phyloP scores from a whole-genome alignment of 257 asterid genomes.

The Lycium ferocissimum region DNA sequence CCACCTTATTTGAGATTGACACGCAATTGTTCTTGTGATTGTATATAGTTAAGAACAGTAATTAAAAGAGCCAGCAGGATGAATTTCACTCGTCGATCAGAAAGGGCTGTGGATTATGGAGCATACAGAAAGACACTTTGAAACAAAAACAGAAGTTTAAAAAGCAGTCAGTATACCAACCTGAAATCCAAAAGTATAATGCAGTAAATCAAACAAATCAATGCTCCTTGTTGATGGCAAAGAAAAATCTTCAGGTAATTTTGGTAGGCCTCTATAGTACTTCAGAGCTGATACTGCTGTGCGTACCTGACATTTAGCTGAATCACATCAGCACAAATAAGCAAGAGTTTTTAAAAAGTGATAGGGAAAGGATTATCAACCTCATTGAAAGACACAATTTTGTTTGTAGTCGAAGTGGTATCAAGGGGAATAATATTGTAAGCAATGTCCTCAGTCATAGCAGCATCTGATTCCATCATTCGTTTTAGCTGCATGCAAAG shows the following conservation, averaged over 20 bases:
- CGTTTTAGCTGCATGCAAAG: conserved; percentile 72
- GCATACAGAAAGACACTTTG: neutral
- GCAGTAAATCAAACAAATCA: conserved; percentile 86
- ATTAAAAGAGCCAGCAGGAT: neutral
- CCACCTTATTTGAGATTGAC: neutral
- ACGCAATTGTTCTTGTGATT: neutral
- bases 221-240: conserved; percentile 69
- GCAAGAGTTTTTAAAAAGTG: neutral
- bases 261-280: conserved; percentile 82
- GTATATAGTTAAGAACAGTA: neutral
- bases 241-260: conserved; percentile 70
- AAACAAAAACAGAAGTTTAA: neutral
- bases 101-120: conserved; percentile 6
- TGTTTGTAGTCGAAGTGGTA: conserved; percentile 75
- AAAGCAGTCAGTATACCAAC: conserved; percentile 50
- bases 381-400: conserved; percentile 78
- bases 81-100: conserved; percentile 23
- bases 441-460: conserved; percentile 94
- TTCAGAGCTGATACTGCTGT: conserved; percentile 85
- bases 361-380: conserved; percentile 42
- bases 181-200: conserved; percentile 91
- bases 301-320: conserved; percentile 57
- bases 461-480: conserved; percentile 94
- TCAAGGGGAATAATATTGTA: conserved; percentile 94
- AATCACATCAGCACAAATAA: conserved; percentile 30